Evolutionary conservation across 2,329 filamentous ascomycete genomes (phyloP).

Genomic region (Remersonia thermophila): DNA sequence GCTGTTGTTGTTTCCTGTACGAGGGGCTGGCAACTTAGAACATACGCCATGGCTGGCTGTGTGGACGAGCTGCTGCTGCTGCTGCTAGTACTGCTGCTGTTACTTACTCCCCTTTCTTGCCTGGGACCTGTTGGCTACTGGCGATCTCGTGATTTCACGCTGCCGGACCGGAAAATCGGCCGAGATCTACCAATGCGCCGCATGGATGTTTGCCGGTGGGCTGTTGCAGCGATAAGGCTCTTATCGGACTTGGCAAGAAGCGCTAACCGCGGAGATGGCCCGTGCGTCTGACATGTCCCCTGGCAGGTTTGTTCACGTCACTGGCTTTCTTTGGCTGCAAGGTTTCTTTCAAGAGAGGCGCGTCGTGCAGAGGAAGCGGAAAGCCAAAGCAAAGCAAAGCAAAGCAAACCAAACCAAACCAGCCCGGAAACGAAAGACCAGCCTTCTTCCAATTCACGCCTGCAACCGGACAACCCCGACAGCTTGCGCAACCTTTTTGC

Average conservation of each 20-base stretch:
- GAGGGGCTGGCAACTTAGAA: too few relatives aligned
- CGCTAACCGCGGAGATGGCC: conserved; percentile 3
- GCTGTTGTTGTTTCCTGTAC: too few relatives aligned
- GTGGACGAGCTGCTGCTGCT: not conserved
- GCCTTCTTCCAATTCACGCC: too few relatives aligned
- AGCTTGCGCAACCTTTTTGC: conserved; percentile 2
- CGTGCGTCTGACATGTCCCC: not conserved
- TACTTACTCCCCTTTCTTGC: too few relatives aligned
- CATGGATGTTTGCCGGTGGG: conserved; percentile 2
- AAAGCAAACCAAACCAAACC: too few relatives aligned
- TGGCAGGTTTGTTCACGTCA: conserved; percentile 9
- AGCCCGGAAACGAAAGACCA: too few relatives aligned
- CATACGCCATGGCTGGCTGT: conserved; percentile 10
- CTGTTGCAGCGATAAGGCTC: conserved; percentile 2
- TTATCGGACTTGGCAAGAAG: too few relatives aligned
- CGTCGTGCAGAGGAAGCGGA: conserved; percentile 4
- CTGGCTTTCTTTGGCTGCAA: not conserved
- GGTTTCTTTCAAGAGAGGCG: conserved; percentile 1
- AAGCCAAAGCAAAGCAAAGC: conserved; percentile 1
- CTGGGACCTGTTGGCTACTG: too few relatives aligned
- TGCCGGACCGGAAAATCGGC: conserved; percentile 3
- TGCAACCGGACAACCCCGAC: conserved; percentile 1
- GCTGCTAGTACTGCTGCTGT: too few relatives aligned
- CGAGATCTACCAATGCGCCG: too few relatives aligned
- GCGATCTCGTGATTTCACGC: too few relatives aligned